A percentile compares a stretch with the other conserved stretches of the same genome.
Conservation (phyloP, 2,329 filamentous ascomycete genomes). For the Setomelanomma holmii region DNA sequence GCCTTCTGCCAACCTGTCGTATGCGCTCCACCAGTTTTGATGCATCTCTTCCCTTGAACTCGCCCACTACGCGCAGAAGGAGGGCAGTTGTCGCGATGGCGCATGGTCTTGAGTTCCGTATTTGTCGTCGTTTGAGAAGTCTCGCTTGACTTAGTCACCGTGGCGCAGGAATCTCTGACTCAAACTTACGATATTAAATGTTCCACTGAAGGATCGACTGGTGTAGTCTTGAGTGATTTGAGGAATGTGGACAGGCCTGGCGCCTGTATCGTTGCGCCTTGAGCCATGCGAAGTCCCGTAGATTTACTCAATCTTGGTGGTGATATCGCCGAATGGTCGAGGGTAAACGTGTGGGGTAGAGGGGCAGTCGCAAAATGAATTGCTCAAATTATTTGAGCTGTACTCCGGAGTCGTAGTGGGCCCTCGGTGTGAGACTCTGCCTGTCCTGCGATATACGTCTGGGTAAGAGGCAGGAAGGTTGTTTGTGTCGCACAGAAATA, state of each 20-base stretch:
- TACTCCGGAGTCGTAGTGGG: not conserved
- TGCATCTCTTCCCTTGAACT: conserved; percentile 78
- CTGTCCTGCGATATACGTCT: not conserved
- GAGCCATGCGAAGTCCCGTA: conserved; percentile 24
- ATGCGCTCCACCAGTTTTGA: conserved; percentile 81
- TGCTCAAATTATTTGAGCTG: not conserved
- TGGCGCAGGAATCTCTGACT: conserved; percentile 14
- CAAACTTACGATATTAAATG: conserved; percentile 75
- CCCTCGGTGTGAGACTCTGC: not conserved
- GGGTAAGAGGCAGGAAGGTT: not conserved
- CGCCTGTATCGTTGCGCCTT: conserved; percentile 55
- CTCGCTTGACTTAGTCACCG: conserved; percentile 53
- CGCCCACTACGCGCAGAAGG: conserved; percentile 83
- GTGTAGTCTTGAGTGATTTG: conserved; percentile 68
- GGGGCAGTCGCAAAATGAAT: conserved; percentile 18
- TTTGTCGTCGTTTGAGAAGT: conserved; percentile 88
- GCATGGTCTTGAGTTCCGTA: conserved; percentile 84
- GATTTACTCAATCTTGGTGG: not conserved
- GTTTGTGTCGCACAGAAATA: not conserved
- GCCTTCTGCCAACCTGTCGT: conserved; percentile 75
- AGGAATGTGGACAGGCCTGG: conserved; percentile 69
- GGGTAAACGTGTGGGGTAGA: conserved; percentile 27
- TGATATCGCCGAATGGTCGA: not conserved
- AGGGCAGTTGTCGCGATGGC: conserved; percentile 91
- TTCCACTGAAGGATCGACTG: conserved; percentile 83